Evolutionary conservation across 1,284 basidiomycete genomes (phyloP).

Genomic region (Cerrena zonata): DNA sequence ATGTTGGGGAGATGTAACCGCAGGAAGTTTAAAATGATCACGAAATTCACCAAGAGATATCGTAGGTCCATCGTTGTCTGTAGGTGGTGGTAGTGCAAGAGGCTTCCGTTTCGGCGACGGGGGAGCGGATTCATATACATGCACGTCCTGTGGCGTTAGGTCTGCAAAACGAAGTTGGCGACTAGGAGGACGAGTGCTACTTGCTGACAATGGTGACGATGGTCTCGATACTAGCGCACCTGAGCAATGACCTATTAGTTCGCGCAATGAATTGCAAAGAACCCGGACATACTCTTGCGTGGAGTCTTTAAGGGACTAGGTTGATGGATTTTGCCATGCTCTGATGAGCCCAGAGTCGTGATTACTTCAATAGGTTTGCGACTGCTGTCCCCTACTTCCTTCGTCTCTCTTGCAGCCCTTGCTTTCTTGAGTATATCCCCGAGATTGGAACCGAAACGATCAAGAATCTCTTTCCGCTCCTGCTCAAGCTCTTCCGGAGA

Average conservation of each 20-base stretch:
- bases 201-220: slow-evolving; percentile 24
- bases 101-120: slow-evolving; percentile 57
- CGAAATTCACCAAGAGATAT: slow-evolving; percentile 52
- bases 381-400: slow-evolving; percentile 15
- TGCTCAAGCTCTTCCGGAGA: slow-evolving; percentile 38
- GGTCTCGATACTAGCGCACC: slow-evolving; percentile 20
- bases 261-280: not conserved
- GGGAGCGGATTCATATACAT: slow-evolving; percentile 75
- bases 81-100: slow-evolving; percentile 45
- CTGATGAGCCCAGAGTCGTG: not conserved
- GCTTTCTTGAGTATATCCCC: slow-evolving; percentile 54
- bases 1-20: not conserved
- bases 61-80: slow-evolving; percentile 35
- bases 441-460: slow-evolving; percentile 60
- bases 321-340: slow-evolving; percentile 10
- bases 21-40: not conserved
- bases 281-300: not conserved
- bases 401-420: slow-evolving; percentile 38
- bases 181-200: slow-evolving; percentile 37
- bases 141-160: slow-evolving; percentile 47
- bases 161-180: slow-evolving; percentile 51
- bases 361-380: slow-evolving; percentile 2
- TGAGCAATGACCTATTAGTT: no score
- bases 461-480: slow-evolving; percentile 54
- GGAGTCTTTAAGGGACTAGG: not conserved